Evolutionary conservation across 2,329 filamentous ascomycete species (phyloP), one percentile per base, ranked within the genome.

Genomic region (Pseudogymnoascus sp.): DNA sequence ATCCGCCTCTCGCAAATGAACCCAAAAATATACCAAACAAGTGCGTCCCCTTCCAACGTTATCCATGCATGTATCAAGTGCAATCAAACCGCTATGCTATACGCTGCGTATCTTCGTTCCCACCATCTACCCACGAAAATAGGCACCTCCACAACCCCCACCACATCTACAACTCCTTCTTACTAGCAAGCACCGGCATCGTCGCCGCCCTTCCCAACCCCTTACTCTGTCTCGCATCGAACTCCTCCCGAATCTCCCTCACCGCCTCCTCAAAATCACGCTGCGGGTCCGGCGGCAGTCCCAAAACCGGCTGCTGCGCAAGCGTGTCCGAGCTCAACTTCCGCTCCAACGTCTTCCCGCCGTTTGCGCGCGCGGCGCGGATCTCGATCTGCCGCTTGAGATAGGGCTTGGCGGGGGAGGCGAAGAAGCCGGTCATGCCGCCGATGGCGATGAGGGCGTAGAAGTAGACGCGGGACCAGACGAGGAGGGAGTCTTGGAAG

Each of bases 381-480:
- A 87, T 81, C 63, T 80, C 75, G 67, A 89, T 87, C 6, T 90
- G 75, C 63, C 77, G 75, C 68, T 80, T 79, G 0, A 92, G 76
- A 15, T 74, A 69, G 4, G 77, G 74, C 73, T 92, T 95, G 1
- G 84, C 88, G 0, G 91, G 90, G 1, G 89, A 90, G 40, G 86
- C 82, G 71, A 97, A 96, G 77, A 96, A 88, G 6, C 79, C 83
- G 62, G 92, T 83, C 15, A 86, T 84, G 0, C 76, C 72, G 8
- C 79, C 75, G 1, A 88, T 88, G 67, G 86, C 87, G 64, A 92
- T 71, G 61, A 94, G 79, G 33, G 84, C 86, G 75, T 95, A 99
- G 77, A 92, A 97, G 76, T 96, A 94, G 36, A 97, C 89, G 42
- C 89, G 85, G 0, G 84, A 77, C 94, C 94, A 99, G 63, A 90